These are phyloP conservation scores for Sporisorium exsertum DNA, from an alignment of 1,284 basidiomycete species.

Conservation along the genomic window DNA sequence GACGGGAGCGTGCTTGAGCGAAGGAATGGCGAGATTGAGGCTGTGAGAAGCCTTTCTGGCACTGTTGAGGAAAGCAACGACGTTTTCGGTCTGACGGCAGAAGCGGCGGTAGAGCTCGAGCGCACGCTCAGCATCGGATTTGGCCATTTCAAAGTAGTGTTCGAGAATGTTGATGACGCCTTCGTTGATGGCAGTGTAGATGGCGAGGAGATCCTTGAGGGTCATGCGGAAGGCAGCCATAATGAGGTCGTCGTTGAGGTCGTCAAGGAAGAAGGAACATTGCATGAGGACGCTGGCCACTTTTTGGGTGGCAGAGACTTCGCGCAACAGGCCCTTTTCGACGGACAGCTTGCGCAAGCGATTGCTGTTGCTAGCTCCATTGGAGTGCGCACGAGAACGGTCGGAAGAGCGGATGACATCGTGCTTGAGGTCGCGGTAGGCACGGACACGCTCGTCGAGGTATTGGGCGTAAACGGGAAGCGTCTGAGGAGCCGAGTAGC, in stretches of 20 bases:
- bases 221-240: conserved; percentile 90
- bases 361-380: conserved; percentile 60
- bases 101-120: conserved; percentile 92
- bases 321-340: conserved; percentile 92
- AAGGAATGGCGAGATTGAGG: conserved; percentile 91
- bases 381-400: conserved; percentile 74
- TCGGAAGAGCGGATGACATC: conserved; percentile 92
- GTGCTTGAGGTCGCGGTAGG: conserved; percentile 90
- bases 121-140: conserved; percentile 86
- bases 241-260: conserved; percentile 90
- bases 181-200: conserved; percentile 97
- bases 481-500: conserved; percentile 78
- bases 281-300: conserved; percentile 88
- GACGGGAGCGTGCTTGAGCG: conserved; percentile 93
- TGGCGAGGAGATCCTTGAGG: conserved; percentile 94
- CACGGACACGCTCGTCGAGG: conserved; percentile 87
- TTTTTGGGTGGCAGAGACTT: conserved; percentile 89
- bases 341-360: conserved; percentile 91
- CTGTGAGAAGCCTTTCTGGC: conserved; percentile 92
- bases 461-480: conserved; percentile 88
- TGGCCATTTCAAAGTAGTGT: conserved; percentile 99
- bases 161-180: conserved; percentile 94
- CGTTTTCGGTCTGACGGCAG: conserved; percentile 91
- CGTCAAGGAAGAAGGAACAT: conserved; percentile 94
- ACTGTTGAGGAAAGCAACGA: conserved; percentile 92